Percentiles rank a stretch among this genome's conserved stretches.
These are phyloP conservation scores for Trypethelium eluteriae DNA, from an alignment of 495 filamentous ascomycete genomes.

Conservation along the genomic window DNA sequence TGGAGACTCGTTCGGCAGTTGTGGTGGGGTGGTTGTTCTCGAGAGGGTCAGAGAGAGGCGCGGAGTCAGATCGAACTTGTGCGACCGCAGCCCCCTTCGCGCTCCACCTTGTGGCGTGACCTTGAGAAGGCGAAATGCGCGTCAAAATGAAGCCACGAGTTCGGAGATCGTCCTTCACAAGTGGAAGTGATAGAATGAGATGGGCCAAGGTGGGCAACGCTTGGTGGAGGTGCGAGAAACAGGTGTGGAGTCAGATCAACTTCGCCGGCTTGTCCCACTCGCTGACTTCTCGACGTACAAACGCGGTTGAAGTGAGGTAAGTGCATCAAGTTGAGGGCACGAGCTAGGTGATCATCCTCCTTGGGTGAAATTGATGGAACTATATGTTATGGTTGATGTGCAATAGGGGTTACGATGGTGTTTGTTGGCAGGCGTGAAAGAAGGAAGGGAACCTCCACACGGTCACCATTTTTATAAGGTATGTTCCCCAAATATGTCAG, in stretches of 20 bases:
- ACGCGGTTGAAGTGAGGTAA: neutral
- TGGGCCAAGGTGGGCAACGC: neutral
- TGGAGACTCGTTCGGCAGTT: neutral
- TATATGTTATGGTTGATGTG: neutral
- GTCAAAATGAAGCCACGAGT: neutral
- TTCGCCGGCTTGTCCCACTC: no score
- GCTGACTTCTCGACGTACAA: no score
- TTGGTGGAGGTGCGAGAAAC: no score
- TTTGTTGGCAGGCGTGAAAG: neutral
- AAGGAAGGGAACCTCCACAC: neutral
- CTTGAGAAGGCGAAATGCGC: neutral
- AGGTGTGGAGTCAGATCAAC: no score
- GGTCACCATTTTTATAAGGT: no score
- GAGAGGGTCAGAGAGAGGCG: neutral
- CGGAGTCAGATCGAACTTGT: neutral
- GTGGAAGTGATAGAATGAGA: neutral
- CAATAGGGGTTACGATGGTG: no score
- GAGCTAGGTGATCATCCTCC: neutral
- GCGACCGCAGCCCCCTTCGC: neutral
- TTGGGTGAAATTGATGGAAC: neutral
- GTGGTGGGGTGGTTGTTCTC: neutral
- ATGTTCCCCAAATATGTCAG: no score
- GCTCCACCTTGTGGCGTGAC: no score
- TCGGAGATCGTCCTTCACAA: neutral
- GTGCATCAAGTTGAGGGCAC: neutral